phyloP scores from a whole-genome alignment of 2,329 filamentous ascomycete genomes.

The Talaromyces sp. region DNA sequence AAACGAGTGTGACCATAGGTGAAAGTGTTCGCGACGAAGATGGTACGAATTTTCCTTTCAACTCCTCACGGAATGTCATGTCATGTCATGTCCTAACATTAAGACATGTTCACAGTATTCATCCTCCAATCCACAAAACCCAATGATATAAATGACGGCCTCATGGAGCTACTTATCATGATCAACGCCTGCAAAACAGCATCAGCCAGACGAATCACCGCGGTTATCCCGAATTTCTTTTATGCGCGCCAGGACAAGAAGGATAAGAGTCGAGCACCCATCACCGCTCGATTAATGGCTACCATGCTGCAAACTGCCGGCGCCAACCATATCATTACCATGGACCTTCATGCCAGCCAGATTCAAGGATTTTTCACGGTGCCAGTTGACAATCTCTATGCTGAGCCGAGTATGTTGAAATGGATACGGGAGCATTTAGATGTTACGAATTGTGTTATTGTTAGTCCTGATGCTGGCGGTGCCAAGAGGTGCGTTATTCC shows the following conservation, averaged over 20 bases:
- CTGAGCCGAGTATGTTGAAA: constrained; percentile 83
- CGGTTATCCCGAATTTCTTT: constrained; percentile 92
- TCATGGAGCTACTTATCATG: constrained; percentile 98
- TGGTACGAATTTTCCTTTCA: constrained; percentile 49
- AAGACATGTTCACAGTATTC: constrained; percentile 61
- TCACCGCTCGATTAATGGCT: constrained; percentile 90
- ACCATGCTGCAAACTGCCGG: constrained; percentile 97
- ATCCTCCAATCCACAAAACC: constrained; percentile 93
- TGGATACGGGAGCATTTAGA: constrained; percentile 87
- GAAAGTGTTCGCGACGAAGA: constrained; percentile 97
- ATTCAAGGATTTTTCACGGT: constrained; percentile 96
- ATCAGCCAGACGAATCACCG: constrained; percentile 85
- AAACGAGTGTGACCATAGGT: constrained; percentile 74
- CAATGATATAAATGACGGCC: constrained; percentile 93
- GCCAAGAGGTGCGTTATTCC: constrained; percentile 66
- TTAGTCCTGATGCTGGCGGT: constrained; percentile 90
- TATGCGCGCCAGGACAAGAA: constrained; percentile 98
- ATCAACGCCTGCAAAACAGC: constrained; percentile 90
- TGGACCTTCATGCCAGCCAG: constrained; percentile 92
- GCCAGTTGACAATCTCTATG: constrained; percentile 78
- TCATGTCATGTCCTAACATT: no score
- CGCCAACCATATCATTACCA: constrained; percentile 90
- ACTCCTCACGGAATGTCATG: background rate
- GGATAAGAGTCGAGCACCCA: constrained; percentile 91
- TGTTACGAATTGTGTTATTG: constrained; percentile 82